Base-by-base conservation (phyloP, 2,329 filamentous ascomycete genomes). In the Colletotrichum caudatum region DNA sequence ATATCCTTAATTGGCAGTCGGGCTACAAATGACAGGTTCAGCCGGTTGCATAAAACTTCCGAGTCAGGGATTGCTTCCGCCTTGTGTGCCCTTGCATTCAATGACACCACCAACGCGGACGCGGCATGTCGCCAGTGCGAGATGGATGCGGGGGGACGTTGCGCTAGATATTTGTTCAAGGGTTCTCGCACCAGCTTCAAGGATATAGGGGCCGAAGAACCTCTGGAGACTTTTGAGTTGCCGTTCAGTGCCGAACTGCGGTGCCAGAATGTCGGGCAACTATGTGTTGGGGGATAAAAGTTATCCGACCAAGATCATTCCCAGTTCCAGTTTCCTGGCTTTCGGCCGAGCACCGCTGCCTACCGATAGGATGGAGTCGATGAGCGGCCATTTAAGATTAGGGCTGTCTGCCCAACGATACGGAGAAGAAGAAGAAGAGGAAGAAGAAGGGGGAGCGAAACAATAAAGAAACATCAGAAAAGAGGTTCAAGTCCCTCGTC, bases 351-450 rank as follows among this genome's bases (percentile, higher is more conserved):
- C 44, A 14, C n/a, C 14, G 3, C 14, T 14, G 26, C 4, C 33
- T 8, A 4, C 48, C 9, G 33, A n/a, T 33, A 26, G 54, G 18
- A 57, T 4, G n/a, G 6, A 26, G 0, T n/a, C 3, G 7, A 23
- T 7, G 16, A 51, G 26, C 35, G 18, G n/a, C n/a, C 69, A 72
- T 64, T 69, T 72, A 72, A 72, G 65, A 56, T 69, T 72, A 61
- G 59, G 57, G 54, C 57, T 72, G 54, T 41, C 46, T 64, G 53
- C 68, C n/a, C 65, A 46, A 54, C n/a, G 23, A 1, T 33, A 44
- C 6, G 16, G 35, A n/a, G 14, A 18, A 16, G 23, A 41, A 37
- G 23, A 3, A 14, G 29, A 35, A 35, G 35, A 1, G 18, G 39
- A 1, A 18, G 39, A 29, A 29, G 29, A 29, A 29, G 29, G 8